phyloP scores from a whole-genome alignment of 371 early-diverging fungal species.

The Rhizomucor pusillus region DNA sequence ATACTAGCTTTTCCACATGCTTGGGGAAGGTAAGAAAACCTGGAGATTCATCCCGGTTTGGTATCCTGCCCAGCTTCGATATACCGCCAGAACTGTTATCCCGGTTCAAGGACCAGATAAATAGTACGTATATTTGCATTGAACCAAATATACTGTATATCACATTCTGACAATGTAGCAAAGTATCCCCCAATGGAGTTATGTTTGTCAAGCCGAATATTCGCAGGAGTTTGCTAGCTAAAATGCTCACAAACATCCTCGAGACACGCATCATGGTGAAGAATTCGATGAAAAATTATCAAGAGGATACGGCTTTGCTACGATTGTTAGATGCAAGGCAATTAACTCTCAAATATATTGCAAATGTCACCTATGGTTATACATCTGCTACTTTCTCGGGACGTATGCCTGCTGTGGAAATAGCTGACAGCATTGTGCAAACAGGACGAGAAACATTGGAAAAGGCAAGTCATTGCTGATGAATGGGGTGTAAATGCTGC shows the following conservation, averaged over 20 bases:
- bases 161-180: not conserved
- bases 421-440: constrained; percentile 89
- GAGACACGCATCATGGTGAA: constrained; percentile 91
- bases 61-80: constrained; percentile 40
- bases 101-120: constrained; percentile 63
- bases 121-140: constrained; percentile 37
- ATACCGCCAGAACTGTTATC: constrained; percentile 42
- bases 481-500: no score
- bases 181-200: constrained; percentile 82
- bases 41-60: constrained; percentile 39
- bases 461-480: constrained; percentile 37
- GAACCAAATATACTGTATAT: not conserved
- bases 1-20: constrained; percentile 75
- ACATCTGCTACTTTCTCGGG: constrained; percentile 84
- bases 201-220: constrained; percentile 78
- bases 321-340: constrained; percentile 76
- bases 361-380: constrained; percentile 94
- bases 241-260: constrained; percentile 83
- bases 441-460: constrained; percentile 83
- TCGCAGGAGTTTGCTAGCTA: constrained; percentile 70
- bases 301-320: constrained; percentile 39
- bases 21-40: constrained; percentile 59
- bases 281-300: constrained; percentile 73
- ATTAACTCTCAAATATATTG: constrained; percentile 81
- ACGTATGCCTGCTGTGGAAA: constrained; percentile 87